Evolutionary conservation across 257 asterid species (phyloP), one percentile per base, ranked within the genome.

Genomic region (Przewalskia tangutica): DNA sequence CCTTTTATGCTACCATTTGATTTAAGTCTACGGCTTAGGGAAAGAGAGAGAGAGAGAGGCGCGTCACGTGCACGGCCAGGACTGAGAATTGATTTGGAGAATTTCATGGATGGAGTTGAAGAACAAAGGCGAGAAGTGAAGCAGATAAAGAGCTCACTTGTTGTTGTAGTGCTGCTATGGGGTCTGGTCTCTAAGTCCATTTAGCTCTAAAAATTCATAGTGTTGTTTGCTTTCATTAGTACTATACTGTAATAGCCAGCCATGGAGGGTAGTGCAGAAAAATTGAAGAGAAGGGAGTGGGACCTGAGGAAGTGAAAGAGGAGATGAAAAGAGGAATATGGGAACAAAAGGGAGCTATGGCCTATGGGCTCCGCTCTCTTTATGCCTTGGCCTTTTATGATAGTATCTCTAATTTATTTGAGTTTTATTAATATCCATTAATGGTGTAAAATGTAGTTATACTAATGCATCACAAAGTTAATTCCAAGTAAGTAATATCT

Each of bases 1-100:
- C 91, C 95, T 40, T 93, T 96, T 54, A 94, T 73, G 77, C 97
- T 94, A 34, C 97, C 97, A 76, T 89, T 95, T 62, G 85, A 50
- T 58, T 91, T 88, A 48, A 93, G 97, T 58, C 97, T 89, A 80
- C 99, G 95, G 84, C 98, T 93, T 81, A 92, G 93, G 7, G 97
- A 91, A 48, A 94, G 87, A 12, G 99, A 85, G 59, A 91, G 95
- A 7, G 96, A 82, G 20, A 84, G 84, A 1, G 92, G 92, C 9
- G 89, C 90, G 82, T 91, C 97, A 0, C 98, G 91, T 36, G 89
- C 88, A 23, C 88, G 89, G 7, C 86, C 86, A 11, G 90, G 90
- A 71, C 92, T 89, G 11, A 89, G 87, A 18, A 89, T 84, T 6
- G 92, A 89, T 84, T 89, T 89, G 8, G 90, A 87, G 32, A 87